These are phyloP conservation scores for Coemansia sp. DNA, from an alignment of 192 early-diverging fungal genomes.

Conservation along the genomic window DNA sequence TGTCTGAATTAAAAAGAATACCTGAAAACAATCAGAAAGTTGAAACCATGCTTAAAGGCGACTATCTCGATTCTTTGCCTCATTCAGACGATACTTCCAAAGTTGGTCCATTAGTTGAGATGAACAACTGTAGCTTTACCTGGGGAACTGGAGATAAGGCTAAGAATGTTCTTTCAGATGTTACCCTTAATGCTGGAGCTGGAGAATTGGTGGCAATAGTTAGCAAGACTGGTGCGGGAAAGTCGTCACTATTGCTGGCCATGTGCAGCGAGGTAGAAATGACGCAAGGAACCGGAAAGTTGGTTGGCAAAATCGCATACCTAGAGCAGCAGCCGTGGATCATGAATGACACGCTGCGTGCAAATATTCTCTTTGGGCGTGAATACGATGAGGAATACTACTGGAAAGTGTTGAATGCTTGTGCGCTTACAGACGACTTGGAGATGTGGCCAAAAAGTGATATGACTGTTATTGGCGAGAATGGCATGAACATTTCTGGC, in stretches of 20 bases:
- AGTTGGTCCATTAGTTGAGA: neutral
- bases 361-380: slow-evolving; percentile 82
- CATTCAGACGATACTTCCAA: too few species aligned
- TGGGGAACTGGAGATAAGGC: neutral
- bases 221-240: slow-evolving; percentile 66
- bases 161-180: slow-evolving; percentile 10
- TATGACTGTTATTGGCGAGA: slow-evolving; percentile 71
- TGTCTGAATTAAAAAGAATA: too few species aligned
- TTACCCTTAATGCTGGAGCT: slow-evolving; percentile 6
- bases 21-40: too few species aligned
- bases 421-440: slow-evolving; percentile 69
- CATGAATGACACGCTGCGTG: slow-evolving; percentile 63
- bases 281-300: slow-evolving; percentile 29
- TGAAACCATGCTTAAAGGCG: too few species aligned
- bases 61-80: too few species aligned
- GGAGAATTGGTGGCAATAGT: slow-evolving; percentile 61
- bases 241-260: slow-evolving; percentile 63
- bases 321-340: slow-evolving; percentile 38
- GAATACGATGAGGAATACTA: slow-evolving; percentile 61
- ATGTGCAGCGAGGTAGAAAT: slow-evolving; percentile 60
- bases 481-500: slow-evolving; percentile 72
- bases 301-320: slow-evolving; percentile 28
- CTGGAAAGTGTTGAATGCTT: slow-evolving; percentile 63
- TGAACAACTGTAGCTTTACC: slow-evolving; percentile 23
- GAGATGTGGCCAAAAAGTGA: slow-evolving; percentile 62